Percentiles rank a stretch among this genome's conserved stretches.
phyloP scores from a whole-genome alignment of 805 yeast species.

The Torulaspora microellipsoides region DNA sequence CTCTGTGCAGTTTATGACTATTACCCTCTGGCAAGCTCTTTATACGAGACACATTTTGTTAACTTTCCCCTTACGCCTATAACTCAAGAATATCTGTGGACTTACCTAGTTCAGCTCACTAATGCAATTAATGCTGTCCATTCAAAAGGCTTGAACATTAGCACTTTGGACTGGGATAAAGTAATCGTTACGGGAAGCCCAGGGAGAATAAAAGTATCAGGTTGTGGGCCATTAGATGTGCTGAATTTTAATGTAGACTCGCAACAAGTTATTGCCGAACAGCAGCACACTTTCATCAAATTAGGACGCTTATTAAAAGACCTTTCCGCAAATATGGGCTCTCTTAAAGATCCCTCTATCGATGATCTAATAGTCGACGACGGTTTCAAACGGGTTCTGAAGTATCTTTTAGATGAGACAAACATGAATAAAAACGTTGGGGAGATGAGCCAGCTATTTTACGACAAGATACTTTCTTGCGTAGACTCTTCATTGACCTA shows the following conservation, averaged over 20 bases:
- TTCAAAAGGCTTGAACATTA: constrained; percentile 45
- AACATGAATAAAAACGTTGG: constrained; percentile 25
- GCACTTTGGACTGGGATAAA: constrained; percentile 60
- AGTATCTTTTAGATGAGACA: constrained; percentile 33
- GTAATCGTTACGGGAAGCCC: constrained; percentile 64
- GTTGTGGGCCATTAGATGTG: constrained; percentile 69
- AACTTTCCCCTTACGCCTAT: constrained; percentile 33
- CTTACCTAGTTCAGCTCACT: constrained; percentile 66
- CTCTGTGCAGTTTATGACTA: constrained; percentile 79
- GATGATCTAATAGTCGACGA: constrained; percentile 38
- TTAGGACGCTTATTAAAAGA: constrained; percentile 60
- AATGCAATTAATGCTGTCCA: constrained; percentile 68
- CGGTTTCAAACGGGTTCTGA: constrained; percentile 43
- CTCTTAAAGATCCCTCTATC: constrained; percentile 14
- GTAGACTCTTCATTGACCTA: constrained; percentile 48
- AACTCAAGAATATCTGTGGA: constrained; percentile 69
- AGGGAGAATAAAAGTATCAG: constrained; percentile 65
- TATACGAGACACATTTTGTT: constrained; percentile 62
- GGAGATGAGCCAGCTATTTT: constrained; percentile 39
- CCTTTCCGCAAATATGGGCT: constrained; percentile 39
- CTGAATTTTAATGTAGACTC: constrained; percentile 38
- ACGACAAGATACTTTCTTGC: constrained; percentile 43
- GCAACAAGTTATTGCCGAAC: constrained; percentile 32
- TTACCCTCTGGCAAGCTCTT: constrained; percentile 69
- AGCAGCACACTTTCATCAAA: constrained; percentile 50